Evolutionary conservation across 2,329 filamentous ascomycete species (phyloP), one percentile per base, ranked within the genome.

Genomic region (Pseudogymnoascus sp.): DNA sequence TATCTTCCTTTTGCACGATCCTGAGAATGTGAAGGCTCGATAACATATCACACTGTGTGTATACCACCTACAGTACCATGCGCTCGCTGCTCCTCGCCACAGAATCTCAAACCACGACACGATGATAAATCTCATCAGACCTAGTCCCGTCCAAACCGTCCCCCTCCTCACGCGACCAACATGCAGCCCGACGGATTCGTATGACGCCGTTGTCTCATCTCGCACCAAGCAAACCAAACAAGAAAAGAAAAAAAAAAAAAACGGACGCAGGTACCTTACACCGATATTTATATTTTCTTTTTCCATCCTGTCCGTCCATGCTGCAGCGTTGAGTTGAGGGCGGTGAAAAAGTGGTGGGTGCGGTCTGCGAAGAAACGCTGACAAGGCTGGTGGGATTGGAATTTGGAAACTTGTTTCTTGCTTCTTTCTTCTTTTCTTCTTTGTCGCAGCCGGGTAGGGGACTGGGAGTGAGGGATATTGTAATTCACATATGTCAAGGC

Each of bases 211-310:
- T 18, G 43, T 50, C 43, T 50, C n/a, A 50, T n/a, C 16, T 50
- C 30, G 30, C 9, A 32, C 3, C 3, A 22, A 22, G 22, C 22
- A 22, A 22, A 4, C 2, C 2, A 22, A 4, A 4, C 2, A 22
- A 22, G 22, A 22, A 22, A 22, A 22, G 22, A 22, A 22, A 4
- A 22, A 22, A 5, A 50, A 12, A 18, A 7, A 30, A 12, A 50
- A n/a, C 1, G 2, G 7, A 50, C 22, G 43, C 9, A 7, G 43
- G 43, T 50, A 50, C 43, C 43, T 50, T 50, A 50, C 43, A 50
- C 43, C 43, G 43, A 50, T 30, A 25, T 50, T 50, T 50, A 22
- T 30, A n/a, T 50, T 50, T 50, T 50, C n/a, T 50, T 50, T 38
- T 38, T 20, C 34, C 12, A 3, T 38, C 16, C 32, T 3, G n/a